These are phyloP conservation scores for Colletotrichum liriopes DNA, from an alignment of 2,329 filamentous ascomycete species.

Conservation along the genomic window DNA sequence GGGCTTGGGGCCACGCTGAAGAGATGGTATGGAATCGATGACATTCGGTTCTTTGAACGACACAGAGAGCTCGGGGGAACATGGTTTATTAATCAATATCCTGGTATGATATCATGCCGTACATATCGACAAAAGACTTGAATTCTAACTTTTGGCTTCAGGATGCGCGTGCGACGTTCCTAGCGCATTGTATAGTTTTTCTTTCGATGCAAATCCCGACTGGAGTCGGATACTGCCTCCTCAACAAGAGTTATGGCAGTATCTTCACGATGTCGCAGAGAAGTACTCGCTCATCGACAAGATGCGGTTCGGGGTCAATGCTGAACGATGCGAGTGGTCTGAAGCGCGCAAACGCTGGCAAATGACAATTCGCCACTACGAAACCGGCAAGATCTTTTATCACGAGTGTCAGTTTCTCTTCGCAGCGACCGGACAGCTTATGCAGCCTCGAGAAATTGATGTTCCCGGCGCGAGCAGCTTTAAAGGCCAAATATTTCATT, in stretches of 20 bases:
- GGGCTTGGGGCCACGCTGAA: constrained; percentile 73
- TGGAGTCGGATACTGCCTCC: constrained; percentile 73
- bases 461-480: constrained; percentile 68
- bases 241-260: constrained; percentile 69
- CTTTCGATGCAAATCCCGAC: constrained; percentile 72
- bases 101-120: constrained; percentile 53
- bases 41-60: constrained; percentile 74
- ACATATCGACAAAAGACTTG: no score
- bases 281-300: constrained; percentile 58
- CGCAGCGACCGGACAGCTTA: constrained; percentile 53
- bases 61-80: constrained; percentile 73
- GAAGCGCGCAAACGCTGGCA: constrained; percentile 54
- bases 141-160: constrained; percentile 2
- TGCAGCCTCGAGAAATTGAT: constrained; percentile 53
- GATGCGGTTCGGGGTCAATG: constrained; percentile 57
- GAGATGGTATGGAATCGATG: constrained; percentile 69
- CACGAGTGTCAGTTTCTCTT: constrained; percentile 61
- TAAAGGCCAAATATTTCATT: constrained; percentile 68
- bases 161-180: constrained; percentile 71
- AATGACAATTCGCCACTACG: constrained; percentile 48
- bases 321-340: constrained; percentile 58
- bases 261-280: constrained; percentile 68
- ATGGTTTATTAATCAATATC: constrained; percentile 76
- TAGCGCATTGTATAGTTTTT: constrained; percentile 72
- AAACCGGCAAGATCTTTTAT: constrained; percentile 44